phyloP scores from a whole-genome alignment of 306 rosid genomes.

The Sechiopsis laciniata region DNA sequence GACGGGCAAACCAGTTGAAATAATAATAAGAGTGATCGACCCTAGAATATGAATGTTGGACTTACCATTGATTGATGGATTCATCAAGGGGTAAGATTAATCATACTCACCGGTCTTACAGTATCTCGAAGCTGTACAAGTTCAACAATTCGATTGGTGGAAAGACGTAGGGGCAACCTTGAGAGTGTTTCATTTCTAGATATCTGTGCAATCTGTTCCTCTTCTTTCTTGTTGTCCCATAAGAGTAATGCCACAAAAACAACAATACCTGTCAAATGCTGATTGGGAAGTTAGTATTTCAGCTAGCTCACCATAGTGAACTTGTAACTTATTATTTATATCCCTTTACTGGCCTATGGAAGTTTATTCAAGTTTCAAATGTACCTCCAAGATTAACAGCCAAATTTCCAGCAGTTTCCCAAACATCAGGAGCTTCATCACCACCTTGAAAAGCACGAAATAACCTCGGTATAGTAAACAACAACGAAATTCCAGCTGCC shows the following conservation, averaged over 20 bases:
- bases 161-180: constrained; percentile 88
- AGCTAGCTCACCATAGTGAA: constrained; percentile 16
- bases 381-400: constrained; percentile 90
- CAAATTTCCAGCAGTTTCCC: constrained; percentile 81
- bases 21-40: not conserved
- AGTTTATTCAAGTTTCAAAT: constrained; percentile 13
- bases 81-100: constrained; percentile 2
- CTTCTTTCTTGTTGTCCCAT: constrained; percentile 98
- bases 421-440: constrained; percentile 74
- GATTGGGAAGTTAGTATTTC: constrained; percentile 50
- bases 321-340: not conserved
- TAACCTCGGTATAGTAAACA: constrained; percentile 68
- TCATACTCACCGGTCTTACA: constrained; percentile 74
- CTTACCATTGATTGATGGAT: constrained; percentile 11
- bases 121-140: constrained; percentile 93
- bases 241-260: constrained; percentile 66
- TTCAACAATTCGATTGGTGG: constrained; percentile 93
- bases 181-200: constrained; percentile 77
- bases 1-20: not conserved
- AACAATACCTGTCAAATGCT: constrained; percentile 73
- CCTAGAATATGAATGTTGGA: not conserved
- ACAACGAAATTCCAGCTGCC: constrained; percentile 81
- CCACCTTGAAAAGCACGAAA: constrained; percentile 65
- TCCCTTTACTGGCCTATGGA: constrained; percentile 12
- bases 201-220: constrained; percentile 85